Base-by-base conservation (phyloP, 1,139 yeast species). In the Lizanozyma gosingica region DNA sequence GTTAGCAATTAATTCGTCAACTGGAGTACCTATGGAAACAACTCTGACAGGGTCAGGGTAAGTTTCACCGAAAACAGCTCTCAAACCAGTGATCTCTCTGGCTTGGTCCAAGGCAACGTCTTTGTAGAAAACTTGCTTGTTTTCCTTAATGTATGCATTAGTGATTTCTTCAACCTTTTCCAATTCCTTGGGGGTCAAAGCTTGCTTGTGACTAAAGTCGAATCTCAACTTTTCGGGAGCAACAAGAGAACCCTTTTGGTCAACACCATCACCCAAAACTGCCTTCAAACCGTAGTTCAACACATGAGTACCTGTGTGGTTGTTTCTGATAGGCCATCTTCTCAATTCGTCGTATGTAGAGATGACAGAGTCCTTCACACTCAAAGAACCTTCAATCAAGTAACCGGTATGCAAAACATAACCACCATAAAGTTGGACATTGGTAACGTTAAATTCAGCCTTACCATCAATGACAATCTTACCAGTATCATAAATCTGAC, bases 41-140 rank as follows among this genome's bases (percentile, higher is more conserved):
- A 92, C 98, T 60, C 98, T 80, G 33, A 92, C 99, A 37, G 98
- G 99, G 57, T 92, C 97, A 35, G 99, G 99, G 59, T 92, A 92
- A 3, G 96, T 87, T 71, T 92, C 99, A 53, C 98, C 98, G 56
- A 92, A 94, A 36, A 92, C 98, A 41, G 98, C 98, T 65, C 98
- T 85, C 41, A 94, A 80, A 18, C 97, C 95, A 49, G 64, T 66
- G 52, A 92, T 90, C 41, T 75, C 65, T 54, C 76, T 78, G 34
- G 97, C 98, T 45, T 65, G 58, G 15, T 70, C 74, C 48, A 94
- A 74, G 14, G 83, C 67, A 45, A 92, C 96, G 39, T 90, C 95
- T 63, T 86, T 76, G 46, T 94, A 76, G 60, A 73, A 90, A 17
- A 92, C 97, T 37, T 67, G 63, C 50, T 77, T 65, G 62, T 87